phyloP scores from a whole-genome alignment of 1,284 basidiomycete genomes.

The Trametes pubescens region DNA sequence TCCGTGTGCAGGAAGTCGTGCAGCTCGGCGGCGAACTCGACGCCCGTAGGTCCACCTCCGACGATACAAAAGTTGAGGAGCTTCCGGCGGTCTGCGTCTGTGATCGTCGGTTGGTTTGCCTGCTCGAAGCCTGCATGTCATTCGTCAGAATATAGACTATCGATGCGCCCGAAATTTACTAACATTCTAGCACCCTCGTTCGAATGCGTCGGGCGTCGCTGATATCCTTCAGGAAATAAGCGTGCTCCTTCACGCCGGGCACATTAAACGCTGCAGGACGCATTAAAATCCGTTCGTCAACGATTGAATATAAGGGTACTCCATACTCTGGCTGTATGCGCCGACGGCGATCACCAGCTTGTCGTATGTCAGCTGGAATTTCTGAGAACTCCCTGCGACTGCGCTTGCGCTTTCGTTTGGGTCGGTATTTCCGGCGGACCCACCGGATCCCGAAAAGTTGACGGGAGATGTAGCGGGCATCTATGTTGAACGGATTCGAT shows the following conservation, averaged over 20 bases:
- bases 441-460: constrained; percentile 36
- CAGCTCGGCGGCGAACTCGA: constrained; percentile 89
- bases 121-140: constrained; percentile 72
- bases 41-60: constrained; percentile 80
- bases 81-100: constrained; percentile 69
- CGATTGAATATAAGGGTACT: constrained; percentile 26
- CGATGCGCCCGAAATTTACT: constrained; percentile 30
- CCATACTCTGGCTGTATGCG: constrained; percentile 81
- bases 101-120: constrained; percentile 75
- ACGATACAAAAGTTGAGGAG: constrained; percentile 85
- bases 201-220: constrained; percentile 85
- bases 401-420: constrained; percentile 16
- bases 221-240: constrained; percentile 85
- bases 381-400: constrained; percentile 47
- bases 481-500: constrained; percentile 39
- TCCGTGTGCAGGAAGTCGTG: constrained; percentile 86
- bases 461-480: constrained; percentile 63
- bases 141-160: background rate
- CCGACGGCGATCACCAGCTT: constrained; percentile 88
- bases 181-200: constrained; percentile 76
- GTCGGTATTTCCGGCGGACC: constrained; percentile 3
- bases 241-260: constrained; percentile 79
- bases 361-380: constrained; percentile 65
- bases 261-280: constrained; percentile 62
- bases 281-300: constrained; percentile 5